These are phyloP conservation scores for Sporothrix pseudoabietina DNA, from an alignment of 2,329 filamentous ascomycete genomes.

Conservation along the genomic window DNA sequence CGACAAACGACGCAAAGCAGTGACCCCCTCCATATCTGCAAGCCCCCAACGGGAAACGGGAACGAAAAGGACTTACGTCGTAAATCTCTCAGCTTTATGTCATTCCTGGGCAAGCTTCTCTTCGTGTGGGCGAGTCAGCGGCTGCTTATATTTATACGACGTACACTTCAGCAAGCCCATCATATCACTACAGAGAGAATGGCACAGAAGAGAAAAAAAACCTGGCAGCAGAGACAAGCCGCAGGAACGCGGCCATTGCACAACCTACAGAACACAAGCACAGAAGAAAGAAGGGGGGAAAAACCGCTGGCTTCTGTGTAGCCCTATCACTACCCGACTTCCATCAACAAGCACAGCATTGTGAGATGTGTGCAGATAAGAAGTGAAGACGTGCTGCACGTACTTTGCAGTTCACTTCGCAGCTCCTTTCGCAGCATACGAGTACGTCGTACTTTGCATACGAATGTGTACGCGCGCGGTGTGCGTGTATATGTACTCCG, in stretches of 20 bases:
- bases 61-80: slow-evolving; percentile 8
- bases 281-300: background rate
- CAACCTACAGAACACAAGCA: background rate
- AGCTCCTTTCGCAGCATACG: background rate
- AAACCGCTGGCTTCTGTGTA: background rate
- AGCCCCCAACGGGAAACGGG: slow-evolving; percentile 14
- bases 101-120: background rate
- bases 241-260: slow-evolving; percentile 8
- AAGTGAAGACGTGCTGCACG: too few relatives aligned
- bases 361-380: background rate
- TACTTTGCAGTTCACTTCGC: background rate
- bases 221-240: background rate
- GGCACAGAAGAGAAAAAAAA: background rate
- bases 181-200: background rate
- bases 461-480: slow-evolving; percentile 1
- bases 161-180: background rate
- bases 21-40: slow-evolving; percentile 1
- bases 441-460: too few relatives aligned
- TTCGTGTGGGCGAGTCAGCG: background rate
- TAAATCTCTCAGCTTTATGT: background rate
- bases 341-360: background rate
- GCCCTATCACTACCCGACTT: background rate
- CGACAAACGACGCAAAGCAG: slow-evolving; percentile 12
- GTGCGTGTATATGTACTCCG: background rate
- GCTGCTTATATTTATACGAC: background rate